phyloP scores from a whole-genome alignment of 441 rosid genomes.

The Gossypium gossypioides region DNA sequence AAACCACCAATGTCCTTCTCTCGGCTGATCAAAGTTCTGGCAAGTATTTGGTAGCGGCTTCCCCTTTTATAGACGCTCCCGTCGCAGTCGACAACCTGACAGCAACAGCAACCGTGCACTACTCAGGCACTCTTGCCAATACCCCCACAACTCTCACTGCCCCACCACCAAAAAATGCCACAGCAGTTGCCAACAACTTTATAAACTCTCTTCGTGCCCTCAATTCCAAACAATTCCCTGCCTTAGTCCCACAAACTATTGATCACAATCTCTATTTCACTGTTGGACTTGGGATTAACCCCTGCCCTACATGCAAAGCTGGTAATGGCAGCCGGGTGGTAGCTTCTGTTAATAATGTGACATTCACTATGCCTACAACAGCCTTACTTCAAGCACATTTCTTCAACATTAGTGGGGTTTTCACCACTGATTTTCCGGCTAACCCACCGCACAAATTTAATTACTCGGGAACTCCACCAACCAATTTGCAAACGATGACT shows the following conservation, averaged over 20 bases:
- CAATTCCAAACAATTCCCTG: constrained; percentile 60
- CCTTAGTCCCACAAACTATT: constrained; percentile 48
- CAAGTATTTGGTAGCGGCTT: constrained; percentile 54
- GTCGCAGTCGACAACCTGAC: constrained; percentile 63
- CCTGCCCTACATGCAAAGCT: constrained; percentile 64
- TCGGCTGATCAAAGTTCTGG: constrained; percentile 41
- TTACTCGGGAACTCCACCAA: constrained; percentile 49
- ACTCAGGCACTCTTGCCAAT: constrained; percentile 43
- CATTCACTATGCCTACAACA: constrained; percentile 70
- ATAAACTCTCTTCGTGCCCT: constrained; percentile 54
- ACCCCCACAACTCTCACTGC: constrained; percentile 34
- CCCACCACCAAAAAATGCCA: constrained; percentile 73
- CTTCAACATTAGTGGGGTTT: constrained; percentile 59
- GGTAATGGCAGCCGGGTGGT: constrained; percentile 61
- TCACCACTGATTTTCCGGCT: constrained; percentile 68
- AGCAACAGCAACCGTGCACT: constrained; percentile 61
- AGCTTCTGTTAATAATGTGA: constrained; percentile 68
- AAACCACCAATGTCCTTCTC: constrained; percentile 72
- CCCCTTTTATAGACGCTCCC: constrained; percentile 81
- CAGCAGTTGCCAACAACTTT: constrained; percentile 46
- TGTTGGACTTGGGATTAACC: constrained; percentile 54
- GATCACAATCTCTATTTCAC: constrained; percentile 65
- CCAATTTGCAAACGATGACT: constrained; percentile 37
- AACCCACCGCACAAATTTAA: constrained; percentile 54
- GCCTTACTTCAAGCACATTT: constrained; percentile 75